Evolutionary conservation across 352 stramenopile genomes (phyloP), one percentile per base, ranked within the genome.

Genomic region (Phytophthora europaea): DNA sequence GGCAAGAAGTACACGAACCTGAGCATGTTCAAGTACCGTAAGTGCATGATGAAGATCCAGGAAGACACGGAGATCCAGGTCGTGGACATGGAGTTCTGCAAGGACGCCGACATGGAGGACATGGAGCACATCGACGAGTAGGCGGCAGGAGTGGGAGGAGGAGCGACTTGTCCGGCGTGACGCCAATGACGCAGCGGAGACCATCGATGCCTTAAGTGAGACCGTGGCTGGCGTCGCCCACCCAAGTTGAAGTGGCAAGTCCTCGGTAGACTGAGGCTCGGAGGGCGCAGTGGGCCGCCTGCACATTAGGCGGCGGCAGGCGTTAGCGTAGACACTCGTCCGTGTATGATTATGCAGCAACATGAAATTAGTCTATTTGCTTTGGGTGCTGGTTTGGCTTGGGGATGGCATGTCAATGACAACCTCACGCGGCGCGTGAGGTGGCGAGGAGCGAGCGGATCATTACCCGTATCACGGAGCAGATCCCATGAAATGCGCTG

Each of bases 1-100:
- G 84, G 84, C 56, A 82, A 78, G 57, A 77, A 80, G 40, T 86
- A 89, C 72, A 70, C 55, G 45, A 92, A 92, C 65, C 53, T 67
- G 20, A 90, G 82, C 60, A 82, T 90, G 65, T 88, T 92, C 45
- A 61, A 61, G 59, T 90, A 84, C 73, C 72, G 86, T 22, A 73
- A 89, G 70, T 92, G 84, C 61, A 71, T 87, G 59, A 71, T 75
- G 22, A 70, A 72, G 54, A 56, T 78, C 38, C 65, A 81, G 28
- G 64, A 81, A 7, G 56, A 62, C 12, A 67, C 55, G 6, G 68
- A 80, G 63, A 72, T 92, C 23, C 34, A 70, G 61, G 23, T 81
- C 2, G 58, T 75, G 57, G 76, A 82, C 73, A 87, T 90, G 79
- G 70, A 75, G 8, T 76, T 80, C 18, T 86, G 78, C 63, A 75